Evolutionary conservation across 192 early-diverging fungal species (phyloP), one percentile per base, ranked within the genome.

Genomic region (Coemansia sp.): DNA sequence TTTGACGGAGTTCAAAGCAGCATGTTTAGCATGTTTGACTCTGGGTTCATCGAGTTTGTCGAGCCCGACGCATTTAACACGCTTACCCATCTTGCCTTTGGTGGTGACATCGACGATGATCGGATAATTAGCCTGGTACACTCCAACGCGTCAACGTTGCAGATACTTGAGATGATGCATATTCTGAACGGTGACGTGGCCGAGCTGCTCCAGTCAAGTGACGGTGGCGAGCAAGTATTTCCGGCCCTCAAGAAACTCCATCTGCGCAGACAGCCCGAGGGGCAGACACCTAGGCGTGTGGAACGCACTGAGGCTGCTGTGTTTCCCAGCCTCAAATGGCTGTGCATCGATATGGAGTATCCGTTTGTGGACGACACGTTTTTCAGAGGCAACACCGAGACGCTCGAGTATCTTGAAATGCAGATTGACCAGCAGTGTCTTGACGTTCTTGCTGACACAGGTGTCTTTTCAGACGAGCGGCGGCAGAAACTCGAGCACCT

Each of bases 321-420:
- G 2, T 53, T 53, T 18, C 52, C 52, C 52, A 39, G 37, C 17
- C 37, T 53, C 1, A 34, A 53, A 30, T 53, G 52, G 52, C 15
- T 53, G 3, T n/a, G 23, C 52, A 24, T 59, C 4, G 57, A 59
- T 12, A 49, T 59, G 47, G 30, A 30, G 3, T 25, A 49, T 17
- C 34, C 19, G 3, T 47, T 59, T 38, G 46, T 12, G 18, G 57
- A 59, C 34, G 57, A 59, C 14, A 42, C 47, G 24, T 49, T 59
- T 38, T 59, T 59, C 1, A 37, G 57, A 59, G 57, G 57, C 30
- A 59, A 48, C 19, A 13, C 33, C 17, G 46, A 13, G 1, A 59
- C 57, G 9, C 9, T 59, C 7, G 18, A 59, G 42, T 49, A 47
- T 4, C 18, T 59, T 4, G 57, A 49, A 3, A 59, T 59, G 57